A percentile compares a stretch with the other conserved stretches of the same genome.
These are phyloP conservation scores for Nicotiana benthamiana DNA, from an alignment of 257 asterid genomes.

Conservation along the genomic window DNA sequence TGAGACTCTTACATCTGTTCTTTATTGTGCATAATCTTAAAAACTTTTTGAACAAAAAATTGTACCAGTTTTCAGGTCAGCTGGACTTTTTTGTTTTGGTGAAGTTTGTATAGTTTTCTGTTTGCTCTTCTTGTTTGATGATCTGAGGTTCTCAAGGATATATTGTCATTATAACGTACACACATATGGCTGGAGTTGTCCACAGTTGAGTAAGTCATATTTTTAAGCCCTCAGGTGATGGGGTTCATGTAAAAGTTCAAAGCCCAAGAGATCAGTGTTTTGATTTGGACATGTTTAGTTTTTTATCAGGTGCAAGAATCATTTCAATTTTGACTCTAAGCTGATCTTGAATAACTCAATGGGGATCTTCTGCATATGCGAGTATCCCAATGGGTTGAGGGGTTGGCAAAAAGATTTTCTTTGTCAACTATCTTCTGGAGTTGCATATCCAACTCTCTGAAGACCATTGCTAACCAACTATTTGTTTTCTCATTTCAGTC, in stretches of 20 bases:
- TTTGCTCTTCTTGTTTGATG: not conserved
- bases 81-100: not conserved
- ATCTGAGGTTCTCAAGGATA: not conserved
- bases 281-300: not conserved
- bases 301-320: not conserved
- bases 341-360: not conserved
- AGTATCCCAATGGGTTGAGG: not conserved
- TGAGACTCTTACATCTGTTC: not conserved
- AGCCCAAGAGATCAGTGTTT: not conserved
- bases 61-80: not conserved
- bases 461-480: not conserved
- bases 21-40: not conserved
- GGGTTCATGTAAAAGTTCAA: not conserved
- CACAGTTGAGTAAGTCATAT: not conserved
- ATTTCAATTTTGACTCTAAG: not conserved
- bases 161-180: not conserved
- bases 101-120: not conserved
- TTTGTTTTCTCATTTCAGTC: constrained; percentile 33
- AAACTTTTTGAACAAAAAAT: not conserved
- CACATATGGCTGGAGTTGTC: not conserved
- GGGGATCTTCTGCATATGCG: not conserved
- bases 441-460: not conserved
- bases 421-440: not conserved
- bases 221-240: not conserved
- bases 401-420: not conserved